Conservation (phyloP, 2,329 filamentous ascomycete genomes). For the Penicillium sp. region DNA sequence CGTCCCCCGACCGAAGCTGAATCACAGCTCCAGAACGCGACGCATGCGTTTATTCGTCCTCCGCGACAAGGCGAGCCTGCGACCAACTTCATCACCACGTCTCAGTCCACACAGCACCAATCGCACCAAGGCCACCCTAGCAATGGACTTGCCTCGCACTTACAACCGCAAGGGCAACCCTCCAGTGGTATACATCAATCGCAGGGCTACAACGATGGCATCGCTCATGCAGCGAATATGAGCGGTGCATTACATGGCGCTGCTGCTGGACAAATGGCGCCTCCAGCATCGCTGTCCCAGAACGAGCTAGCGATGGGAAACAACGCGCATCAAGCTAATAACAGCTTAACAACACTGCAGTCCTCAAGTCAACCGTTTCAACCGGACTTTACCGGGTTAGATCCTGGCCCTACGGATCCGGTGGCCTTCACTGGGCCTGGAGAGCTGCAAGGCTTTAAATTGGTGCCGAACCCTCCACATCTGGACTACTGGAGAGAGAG, state of each 20-base stretch:
- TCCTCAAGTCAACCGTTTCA: slow-evolving; percentile 17
- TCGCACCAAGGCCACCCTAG: neutral
- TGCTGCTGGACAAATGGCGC: neutral
- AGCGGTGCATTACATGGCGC: neutral
- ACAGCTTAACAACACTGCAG: slow-evolving; percentile 20
- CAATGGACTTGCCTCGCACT: slow-evolving; percentile 2
- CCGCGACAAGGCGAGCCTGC: slow-evolving; percentile 16
- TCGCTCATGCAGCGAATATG: neutral
- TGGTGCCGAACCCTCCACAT: slow-evolving; percentile 65
- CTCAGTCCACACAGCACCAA: slow-evolving; percentile 2
- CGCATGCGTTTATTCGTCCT: slow-evolving; percentile 11
- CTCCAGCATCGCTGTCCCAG: neutral
- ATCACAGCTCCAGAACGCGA: slow-evolving; percentile 16
- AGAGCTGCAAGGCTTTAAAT: slow-evolving; percentile 41
- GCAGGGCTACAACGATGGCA: slow-evolving; percentile 1
- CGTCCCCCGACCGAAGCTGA: slow-evolving; percentile 23
- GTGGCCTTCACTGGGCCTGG: slow-evolving; percentile 23
- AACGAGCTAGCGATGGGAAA: slow-evolving; percentile 9
- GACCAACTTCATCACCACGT: slow-evolving; percentile 10
- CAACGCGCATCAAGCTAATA: slow-evolving; percentile 10
- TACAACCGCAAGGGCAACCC: neutral
- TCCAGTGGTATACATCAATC: neutral
- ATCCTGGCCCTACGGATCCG: slow-evolving; percentile 7
- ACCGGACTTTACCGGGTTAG: slow-evolving; percentile 14
- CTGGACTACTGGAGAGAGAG: slow-evolving; percentile 67